Percentiles rank a stretch among this genome's conserved stretches.
phyloP scores from a whole-genome alignment of 495 filamentous ascomycete genomes.

The Podospora anserina region DNA sequence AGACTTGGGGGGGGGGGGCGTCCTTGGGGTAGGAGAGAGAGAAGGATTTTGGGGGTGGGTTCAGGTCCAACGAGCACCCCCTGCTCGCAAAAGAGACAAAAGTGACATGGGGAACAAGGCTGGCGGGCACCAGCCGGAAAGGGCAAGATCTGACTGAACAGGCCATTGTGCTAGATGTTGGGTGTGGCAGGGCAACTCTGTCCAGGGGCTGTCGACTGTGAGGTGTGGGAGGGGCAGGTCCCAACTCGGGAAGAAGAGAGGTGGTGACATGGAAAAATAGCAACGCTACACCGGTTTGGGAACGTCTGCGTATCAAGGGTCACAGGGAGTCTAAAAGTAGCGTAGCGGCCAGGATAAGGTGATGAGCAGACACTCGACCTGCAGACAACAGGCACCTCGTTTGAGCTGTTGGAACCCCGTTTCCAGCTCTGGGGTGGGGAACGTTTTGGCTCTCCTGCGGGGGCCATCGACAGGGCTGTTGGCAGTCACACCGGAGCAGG shows the following conservation, averaged over 20 bases:
- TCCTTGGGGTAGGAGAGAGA: slow-evolving; percentile 23
- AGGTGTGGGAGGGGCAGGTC: slow-evolving; percentile 7
- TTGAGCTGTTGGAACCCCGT: slow-evolving; percentile 26
- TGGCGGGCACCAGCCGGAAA: slow-evolving; percentile 25
- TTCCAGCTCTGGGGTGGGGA: slow-evolving; percentile 20
- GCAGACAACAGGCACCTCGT: slow-evolving; percentile 21
- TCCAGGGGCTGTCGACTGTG: slow-evolving; percentile 7
- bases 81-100: neutral
- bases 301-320: slow-evolving; percentile 21
- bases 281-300: slow-evolving; percentile 29
- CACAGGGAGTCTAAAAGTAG: slow-evolving; percentile 33
- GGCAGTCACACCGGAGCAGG: slow-evolving; percentile 26
- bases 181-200: slow-evolving; percentile 18
- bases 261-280: slow-evolving; percentile 27
- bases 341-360: slow-evolving; percentile 23
- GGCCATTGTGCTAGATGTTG: slow-evolving; percentile 20
- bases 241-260: slow-evolving; percentile 24
- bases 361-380: slow-evolving; percentile 18
- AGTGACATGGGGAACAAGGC: slow-evolving; percentile 19
- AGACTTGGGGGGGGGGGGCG: slow-evolving; percentile 14
- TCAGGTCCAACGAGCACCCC: slow-evolving; percentile 10
- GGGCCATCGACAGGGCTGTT: slow-evolving; percentile 24
- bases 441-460: slow-evolving; percentile 16
- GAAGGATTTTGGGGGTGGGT: slow-evolving; percentile 6
- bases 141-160: slow-evolving; percentile 26